Percentiles rank a stretch among this genome's conserved stretches.
phyloP scores from a whole-genome alignment of 371 early-diverging fungal species.

The Apophysomyces sp. region DNA sequence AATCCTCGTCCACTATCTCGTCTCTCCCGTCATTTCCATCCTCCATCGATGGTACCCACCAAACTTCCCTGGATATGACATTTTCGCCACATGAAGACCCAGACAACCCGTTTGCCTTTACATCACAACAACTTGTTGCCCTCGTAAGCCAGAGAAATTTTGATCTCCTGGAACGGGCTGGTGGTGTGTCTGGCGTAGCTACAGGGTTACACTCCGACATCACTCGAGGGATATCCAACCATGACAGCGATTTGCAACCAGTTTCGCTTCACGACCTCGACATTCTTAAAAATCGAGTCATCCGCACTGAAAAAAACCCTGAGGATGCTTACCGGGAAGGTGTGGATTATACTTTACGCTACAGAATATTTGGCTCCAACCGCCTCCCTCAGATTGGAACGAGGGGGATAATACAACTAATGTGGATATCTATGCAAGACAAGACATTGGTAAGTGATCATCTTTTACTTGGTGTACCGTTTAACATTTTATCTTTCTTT shows the following conservation, averaged over 20 bases:
- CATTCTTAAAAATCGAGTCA: neutral
- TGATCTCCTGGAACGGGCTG: constrained; percentile 36
- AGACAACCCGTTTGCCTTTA: constrained; percentile 51
- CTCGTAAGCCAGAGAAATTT: constrained; percentile 54
- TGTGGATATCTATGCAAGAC: constrained; percentile 79
- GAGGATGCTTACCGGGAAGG: constrained; percentile 6
- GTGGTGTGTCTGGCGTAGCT: constrained; percentile 51
- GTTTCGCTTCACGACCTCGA: constrained; percentile 5
- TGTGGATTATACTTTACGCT: constrained; percentile 23
- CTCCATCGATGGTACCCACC: neutral
- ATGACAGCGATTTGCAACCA: neutral
- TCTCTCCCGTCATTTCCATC: neutral
- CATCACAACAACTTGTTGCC: constrained; percentile 38
- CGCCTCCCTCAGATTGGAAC: constrained; percentile 60
- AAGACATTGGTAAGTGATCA: constrained; percentile 67
- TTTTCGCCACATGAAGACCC: constrained; percentile 34
- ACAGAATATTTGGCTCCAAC: constrained; percentile 64
- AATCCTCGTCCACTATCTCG: neutral
- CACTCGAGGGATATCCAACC: constrained; percentile 26
- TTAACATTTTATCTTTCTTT: constrained; percentile 9
- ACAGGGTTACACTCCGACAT: constrained; percentile 54
- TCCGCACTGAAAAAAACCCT: neutral
- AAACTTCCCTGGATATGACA: constrained; percentile 10
- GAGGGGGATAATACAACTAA: constrained; percentile 62
- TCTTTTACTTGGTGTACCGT: neutral